A percentile compares a stretch with the other conserved stretches of the same genome.
These are phyloP conservation scores for Trametes villosa DNA, from an alignment of 768 basidiomycete species.

Conservation along the genomic window DNA sequence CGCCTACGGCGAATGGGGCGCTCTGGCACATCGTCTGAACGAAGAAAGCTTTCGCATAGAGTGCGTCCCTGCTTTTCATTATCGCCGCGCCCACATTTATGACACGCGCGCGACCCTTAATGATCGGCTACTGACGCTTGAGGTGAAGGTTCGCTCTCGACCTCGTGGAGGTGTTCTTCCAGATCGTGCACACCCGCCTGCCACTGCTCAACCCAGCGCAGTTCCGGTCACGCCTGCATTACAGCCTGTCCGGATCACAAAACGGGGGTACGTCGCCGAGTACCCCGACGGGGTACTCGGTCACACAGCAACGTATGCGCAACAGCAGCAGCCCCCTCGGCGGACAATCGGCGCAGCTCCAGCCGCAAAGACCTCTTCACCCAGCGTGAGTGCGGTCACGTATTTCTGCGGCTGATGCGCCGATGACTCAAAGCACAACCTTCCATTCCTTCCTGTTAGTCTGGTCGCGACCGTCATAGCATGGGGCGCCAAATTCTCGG, in stretches of 20 bases:
- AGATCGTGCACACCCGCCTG: conserved; percentile 86
- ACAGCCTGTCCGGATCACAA: conserved; percentile 30
- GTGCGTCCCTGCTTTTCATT: conserved; percentile 56
- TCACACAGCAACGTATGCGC: conserved; percentile 20
- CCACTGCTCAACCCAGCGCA: conserved; percentile 85
- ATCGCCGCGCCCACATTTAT: background rate
- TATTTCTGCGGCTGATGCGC: conserved; percentile 3
- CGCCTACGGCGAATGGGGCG: conserved; percentile 73
- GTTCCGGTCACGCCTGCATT: conserved; percentile 73
- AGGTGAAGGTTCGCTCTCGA: conserved; percentile 81
- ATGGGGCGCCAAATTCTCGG: conserved; percentile 93
- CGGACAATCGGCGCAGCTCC: conserved; percentile 18
- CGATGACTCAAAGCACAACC: conserved; percentile 4
- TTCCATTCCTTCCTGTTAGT: conserved; percentile 36
- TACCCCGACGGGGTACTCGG: conserved; percentile 21
- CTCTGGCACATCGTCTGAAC: conserved; percentile 70
- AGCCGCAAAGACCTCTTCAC: conserved; percentile 29
- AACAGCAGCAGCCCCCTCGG: conserved; percentile 21
- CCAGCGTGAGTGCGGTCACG: conserved; percentile 30
- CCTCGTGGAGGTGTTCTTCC: conserved; percentile 93
- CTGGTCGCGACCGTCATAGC: conserved; percentile 87
- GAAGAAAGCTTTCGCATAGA: conserved; percentile 78
- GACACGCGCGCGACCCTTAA: conserved; percentile 12
- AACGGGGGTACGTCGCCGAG: conserved; percentile 27
- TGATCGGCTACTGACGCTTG: conserved; percentile 22